These are phyloP conservation scores for Akebia trifoliata DNA, from an alignment of 164 flowering plant species.

Conservation along the genomic window DNA sequence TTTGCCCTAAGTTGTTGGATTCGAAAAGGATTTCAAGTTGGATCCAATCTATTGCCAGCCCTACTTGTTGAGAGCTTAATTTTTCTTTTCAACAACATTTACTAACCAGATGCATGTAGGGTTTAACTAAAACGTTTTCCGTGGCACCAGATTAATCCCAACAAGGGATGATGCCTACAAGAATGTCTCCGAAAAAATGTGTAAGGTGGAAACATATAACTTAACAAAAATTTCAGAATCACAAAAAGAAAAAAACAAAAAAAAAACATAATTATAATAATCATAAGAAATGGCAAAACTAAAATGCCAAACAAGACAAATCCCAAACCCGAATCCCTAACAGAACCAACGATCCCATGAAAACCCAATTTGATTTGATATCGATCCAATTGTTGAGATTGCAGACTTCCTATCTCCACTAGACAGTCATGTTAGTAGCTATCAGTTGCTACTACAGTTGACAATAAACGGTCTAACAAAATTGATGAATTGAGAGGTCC, in stretches of 20 bases:
- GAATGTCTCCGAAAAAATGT: conserved; percentile 4
- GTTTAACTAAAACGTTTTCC: neutral
- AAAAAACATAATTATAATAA: neutral
- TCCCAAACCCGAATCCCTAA: neutral
- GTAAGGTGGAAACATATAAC: neutral
- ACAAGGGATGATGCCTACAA: conserved; percentile 5
- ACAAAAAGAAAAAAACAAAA: neutral
- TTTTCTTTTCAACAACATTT: too few relatives aligned
- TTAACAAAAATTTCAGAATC: neutral
- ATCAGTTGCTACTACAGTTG: conserved; percentile 24
- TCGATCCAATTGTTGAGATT: neutral
- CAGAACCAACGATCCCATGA: neutral
- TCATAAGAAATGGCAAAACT: neutral
- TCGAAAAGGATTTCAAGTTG: too few relatives aligned
- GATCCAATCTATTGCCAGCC: too few relatives aligned
- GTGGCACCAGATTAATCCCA: neutral
- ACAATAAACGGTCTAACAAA: conserved; percentile 73
- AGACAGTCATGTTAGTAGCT: neutral
- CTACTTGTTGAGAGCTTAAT: too few relatives aligned
- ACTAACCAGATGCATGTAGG: neutral
- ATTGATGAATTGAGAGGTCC: conserved; percentile 70
- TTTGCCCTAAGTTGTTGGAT: too few relatives aligned
- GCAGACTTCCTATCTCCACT: neutral
- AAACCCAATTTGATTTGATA: neutral
- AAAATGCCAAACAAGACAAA: neutral